Conservation (phyloP, 106 monocot species). For the Platanthera guangdongensis region DNA sequence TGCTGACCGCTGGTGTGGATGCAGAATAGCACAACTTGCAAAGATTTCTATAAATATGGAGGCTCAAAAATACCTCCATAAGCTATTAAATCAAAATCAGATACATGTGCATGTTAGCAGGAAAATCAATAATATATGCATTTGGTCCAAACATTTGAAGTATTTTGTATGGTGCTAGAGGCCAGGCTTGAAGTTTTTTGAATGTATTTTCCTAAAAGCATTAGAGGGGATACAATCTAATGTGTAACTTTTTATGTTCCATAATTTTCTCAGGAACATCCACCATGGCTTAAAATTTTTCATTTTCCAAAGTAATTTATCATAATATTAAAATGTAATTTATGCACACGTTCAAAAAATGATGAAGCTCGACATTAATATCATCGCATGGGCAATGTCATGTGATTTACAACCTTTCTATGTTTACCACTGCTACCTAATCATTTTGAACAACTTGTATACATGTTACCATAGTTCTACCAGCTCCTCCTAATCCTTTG, state of each 20-base stretch:
- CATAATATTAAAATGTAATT: neutral
- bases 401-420: neutral
- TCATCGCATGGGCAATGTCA: neutral
- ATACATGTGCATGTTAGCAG: neutral
- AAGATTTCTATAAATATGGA: neutral
- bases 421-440: no score
- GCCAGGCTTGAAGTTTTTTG: neutral
- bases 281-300: neutral
- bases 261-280: neutral
- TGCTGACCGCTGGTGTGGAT: neutral
- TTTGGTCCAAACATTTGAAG: neutral
- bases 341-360: neutral
- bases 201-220: neutral
- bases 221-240: neutral
- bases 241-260: neutral
- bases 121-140: constrained; percentile 1
- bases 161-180: neutral
- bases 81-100: neutral
- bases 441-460: no score
- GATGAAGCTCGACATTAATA: neutral
- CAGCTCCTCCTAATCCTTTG: no score
- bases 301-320: neutral
- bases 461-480: no score
- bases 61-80: neutral
- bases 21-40: neutral